phyloP scores from a whole-genome alignment of 768 basidiomycete genomes.

The Rhodotorula kratochvilovae region DNA sequence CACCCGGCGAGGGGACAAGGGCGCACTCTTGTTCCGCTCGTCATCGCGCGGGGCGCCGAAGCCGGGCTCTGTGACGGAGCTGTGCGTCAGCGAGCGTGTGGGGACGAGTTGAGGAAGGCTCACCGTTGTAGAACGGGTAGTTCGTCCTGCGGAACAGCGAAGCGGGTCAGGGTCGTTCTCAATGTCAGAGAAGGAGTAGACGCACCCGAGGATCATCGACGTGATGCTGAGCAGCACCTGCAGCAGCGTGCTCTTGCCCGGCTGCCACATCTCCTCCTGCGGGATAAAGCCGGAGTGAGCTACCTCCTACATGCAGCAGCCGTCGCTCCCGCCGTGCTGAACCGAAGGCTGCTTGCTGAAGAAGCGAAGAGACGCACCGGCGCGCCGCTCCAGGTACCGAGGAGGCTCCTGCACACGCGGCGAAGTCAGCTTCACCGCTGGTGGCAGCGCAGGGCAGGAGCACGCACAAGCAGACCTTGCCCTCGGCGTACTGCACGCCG shows the following conservation, averaged over 20 bases:
- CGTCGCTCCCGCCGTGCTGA: too few species aligned
- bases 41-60: slow-evolving; percentile 3
- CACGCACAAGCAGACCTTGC: slow-evolving; percentile 58
- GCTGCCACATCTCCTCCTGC: slow-evolving; percentile 53
- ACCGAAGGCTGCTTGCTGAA: background rate
- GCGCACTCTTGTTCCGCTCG: slow-evolving; percentile 7
- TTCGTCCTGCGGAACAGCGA: slow-evolving; percentile 50
- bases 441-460: background rate
- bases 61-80: slow-evolving; percentile 48
- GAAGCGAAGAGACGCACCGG: slow-evolving; percentile 39
- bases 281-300: background rate
- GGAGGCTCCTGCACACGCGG: slow-evolving; percentile 9
- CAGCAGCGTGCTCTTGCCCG: slow-evolving; percentile 55
- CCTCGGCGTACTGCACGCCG: slow-evolving; percentile 38
- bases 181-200: background rate
- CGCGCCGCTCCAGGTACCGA: slow-evolving; percentile 59
- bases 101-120: background rate
- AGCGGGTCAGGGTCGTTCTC: background rate
- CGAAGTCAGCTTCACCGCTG: background rate
- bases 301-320: too few species aligned
- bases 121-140: slow-evolving; percentile 56
- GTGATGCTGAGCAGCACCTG: slow-evolving; percentile 58
- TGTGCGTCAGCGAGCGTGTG: background rate
- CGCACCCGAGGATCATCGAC: slow-evolving; percentile 12
- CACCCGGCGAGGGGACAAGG: too few species aligned